These are phyloP conservation scores for Neolecta irregularis DNA, from an alignment of 1,139 yeast genomes.

Conservation along the genomic window DNA sequence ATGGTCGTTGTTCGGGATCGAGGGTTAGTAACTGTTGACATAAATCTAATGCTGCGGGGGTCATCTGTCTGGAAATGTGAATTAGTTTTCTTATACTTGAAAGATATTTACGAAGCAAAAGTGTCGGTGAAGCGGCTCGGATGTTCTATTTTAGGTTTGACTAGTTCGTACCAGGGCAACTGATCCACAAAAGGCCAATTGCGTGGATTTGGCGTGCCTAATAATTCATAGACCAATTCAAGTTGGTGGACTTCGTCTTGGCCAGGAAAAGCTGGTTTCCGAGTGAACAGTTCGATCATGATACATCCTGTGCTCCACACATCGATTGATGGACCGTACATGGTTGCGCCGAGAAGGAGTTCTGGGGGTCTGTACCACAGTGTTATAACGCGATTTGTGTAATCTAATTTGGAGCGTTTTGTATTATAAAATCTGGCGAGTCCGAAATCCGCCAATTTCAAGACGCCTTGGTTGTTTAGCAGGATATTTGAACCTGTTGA, in stretches of 20 bases:
- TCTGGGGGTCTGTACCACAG: constrained; percentile 98
- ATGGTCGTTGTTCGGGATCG: constrained; percentile 51
- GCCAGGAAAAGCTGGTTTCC: constrained; percentile 70
- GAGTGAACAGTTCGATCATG: constrained; percentile 62
- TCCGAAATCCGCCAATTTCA: constrained; percentile 89
- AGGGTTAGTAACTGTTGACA: constrained; percentile 47
- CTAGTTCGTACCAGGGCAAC: constrained; percentile 85
- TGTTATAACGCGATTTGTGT: constrained; percentile 88
- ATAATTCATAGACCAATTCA: constrained; percentile 52
- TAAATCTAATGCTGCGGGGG: constrained; percentile 47
- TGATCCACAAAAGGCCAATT: constrained; percentile 64
- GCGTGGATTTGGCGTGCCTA: constrained; percentile 74
- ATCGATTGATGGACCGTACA: constrained; percentile 81
- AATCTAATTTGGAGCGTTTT: constrained; percentile 39
- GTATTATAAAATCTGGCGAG: constrained; percentile 45
- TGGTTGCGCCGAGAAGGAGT: constrained; percentile 72
- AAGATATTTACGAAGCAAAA: constrained; percentile 22
- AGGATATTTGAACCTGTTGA: constrained; percentile 48
- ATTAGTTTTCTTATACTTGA: neutral
- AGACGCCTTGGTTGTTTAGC: constrained; percentile 50
- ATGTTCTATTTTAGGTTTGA: constrained; percentile 42
- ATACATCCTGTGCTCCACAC: constrained; percentile 97
- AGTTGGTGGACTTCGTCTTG: constrained; percentile 77
- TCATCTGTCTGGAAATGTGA: constrained; percentile 19
- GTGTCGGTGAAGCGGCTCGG: constrained; percentile 34